A percentile compares a stretch with the other conserved stretches of the same genome.
Conservation (phyloP, 2,329 filamentous ascomycete species). For the Penicillium digitatum region DNA sequence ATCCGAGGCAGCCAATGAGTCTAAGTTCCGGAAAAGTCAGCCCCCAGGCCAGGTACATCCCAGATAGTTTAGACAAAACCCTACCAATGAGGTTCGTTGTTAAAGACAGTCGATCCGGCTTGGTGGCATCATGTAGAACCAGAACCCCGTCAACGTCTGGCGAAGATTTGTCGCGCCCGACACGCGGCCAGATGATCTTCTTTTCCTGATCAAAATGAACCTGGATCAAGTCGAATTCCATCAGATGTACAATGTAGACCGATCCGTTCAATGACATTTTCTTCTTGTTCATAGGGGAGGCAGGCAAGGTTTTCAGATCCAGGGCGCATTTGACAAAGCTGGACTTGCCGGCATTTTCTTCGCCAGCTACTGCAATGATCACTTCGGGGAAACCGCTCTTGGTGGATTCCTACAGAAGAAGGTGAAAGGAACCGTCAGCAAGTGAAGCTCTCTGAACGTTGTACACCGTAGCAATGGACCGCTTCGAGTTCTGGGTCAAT, state of each 20-base stretch:
- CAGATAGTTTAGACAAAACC: slow-evolving; percentile 34
- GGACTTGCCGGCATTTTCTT: slow-evolving; percentile 54
- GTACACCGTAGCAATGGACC: background rate
- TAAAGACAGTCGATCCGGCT: slow-evolving; percentile 67
- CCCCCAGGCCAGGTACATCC: background rate
- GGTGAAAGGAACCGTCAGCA: slow-evolving; percentile 9
- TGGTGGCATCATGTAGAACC: slow-evolving; percentile 82
- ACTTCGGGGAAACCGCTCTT: slow-evolving; percentile 48
- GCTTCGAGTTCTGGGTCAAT: background rate
- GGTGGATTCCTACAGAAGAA: slow-evolving; percentile 18
- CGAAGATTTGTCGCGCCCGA: slow-evolving; percentile 61
- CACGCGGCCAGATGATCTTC: slow-evolving; percentile 50
- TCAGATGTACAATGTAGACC: slow-evolving; percentile 54
- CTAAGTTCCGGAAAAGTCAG: slow-evolving; percentile 43
- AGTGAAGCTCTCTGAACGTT: slow-evolving; percentile 3
- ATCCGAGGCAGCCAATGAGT: slow-evolving; percentile 66
- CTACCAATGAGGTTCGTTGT: slow-evolving; percentile 75
- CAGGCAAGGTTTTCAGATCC: slow-evolving; percentile 47
- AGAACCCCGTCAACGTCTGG: slow-evolving; percentile 78
- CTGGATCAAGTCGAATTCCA: slow-evolving; percentile 54
- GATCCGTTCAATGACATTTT: slow-evolving; percentile 56
- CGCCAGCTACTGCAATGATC: slow-evolving; percentile 57
- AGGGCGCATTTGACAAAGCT: slow-evolving; percentile 57
- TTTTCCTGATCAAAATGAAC: slow-evolving; percentile 49
- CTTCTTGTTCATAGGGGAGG: slow-evolving; percentile 44